These are phyloP conservation scores for Jacaranda mimosifolia DNA, from an alignment of 257 asterid species.

Conservation along the genomic window DNA sequence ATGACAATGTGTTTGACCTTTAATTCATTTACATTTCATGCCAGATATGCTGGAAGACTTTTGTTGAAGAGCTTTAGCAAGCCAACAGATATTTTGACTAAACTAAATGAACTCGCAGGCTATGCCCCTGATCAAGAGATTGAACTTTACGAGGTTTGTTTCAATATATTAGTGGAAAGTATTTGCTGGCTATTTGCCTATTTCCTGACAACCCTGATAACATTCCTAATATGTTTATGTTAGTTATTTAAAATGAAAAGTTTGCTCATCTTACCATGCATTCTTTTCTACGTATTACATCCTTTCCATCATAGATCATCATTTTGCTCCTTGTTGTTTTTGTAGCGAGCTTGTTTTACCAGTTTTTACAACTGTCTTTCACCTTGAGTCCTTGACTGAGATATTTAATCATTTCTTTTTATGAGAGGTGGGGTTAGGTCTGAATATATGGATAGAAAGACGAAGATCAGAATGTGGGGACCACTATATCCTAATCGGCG, in stretches of 20 bases:
- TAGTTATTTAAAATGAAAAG: not conserved
- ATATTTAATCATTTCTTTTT: not conserved
- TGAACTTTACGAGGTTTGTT: constrained; percentile 40
- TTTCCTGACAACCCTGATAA: not conserved
- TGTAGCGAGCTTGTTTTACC: not conserved
- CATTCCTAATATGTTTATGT: not conserved
- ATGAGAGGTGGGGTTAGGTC: not conserved
- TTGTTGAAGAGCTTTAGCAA: constrained; percentile 34
- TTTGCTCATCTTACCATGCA: not conserved
- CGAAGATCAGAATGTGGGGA: not conserved
- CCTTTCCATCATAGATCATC: not conserved
- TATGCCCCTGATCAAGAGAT: constrained; percentile 40
- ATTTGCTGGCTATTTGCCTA: not conserved
- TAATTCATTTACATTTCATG: constrained; percentile 4
- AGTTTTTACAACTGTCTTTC: not conserved
- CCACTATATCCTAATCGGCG: not conserved
- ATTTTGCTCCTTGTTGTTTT: not conserved
- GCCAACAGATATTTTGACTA: constrained; percentile 33
- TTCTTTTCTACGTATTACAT: not conserved
- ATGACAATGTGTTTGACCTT: not conserved
- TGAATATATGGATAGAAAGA: not conserved
- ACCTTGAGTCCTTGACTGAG: not conserved
- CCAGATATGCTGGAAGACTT: constrained; percentile 40
- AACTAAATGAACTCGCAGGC: constrained; percentile 36
- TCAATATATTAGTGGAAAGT: not conserved